Evolutionary conservation across 2,329 filamentous ascomycete genomes (phyloP), one percentile per base, ranked within the genome.

Genomic region (Hypoxylon sp.): DNA sequence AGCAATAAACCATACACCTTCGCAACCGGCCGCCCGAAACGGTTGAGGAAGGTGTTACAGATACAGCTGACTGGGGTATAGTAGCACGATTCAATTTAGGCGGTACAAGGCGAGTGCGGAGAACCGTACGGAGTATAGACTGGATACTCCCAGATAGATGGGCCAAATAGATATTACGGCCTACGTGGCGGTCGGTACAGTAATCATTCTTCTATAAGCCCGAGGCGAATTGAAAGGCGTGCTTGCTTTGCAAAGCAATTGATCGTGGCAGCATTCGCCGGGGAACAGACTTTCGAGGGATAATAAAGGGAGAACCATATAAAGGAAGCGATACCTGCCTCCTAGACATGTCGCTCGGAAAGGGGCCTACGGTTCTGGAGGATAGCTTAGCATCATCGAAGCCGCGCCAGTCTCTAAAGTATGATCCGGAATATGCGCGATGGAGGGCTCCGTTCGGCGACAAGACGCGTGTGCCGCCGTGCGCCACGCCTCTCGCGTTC

Each of bases 341-440:
- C 41, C 17, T n/a, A 32, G 19, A 4, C 4, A 48, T 48, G 46
- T 19, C 46, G 22, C 46, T 30, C 24, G 24, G 7, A 48, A 30
- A 28, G 26, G 46, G 46, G 46, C 24, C 24, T 11, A 11, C 22
- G 13, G 24, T 30, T 13, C 24, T 13, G 6, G 15, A 10, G 24
- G 46, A 30, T 6, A 30, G 28, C 15, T 13, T 15, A 28, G 39
- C 17, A 43, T 17, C 43, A 3, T 48, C 56, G 30, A 50, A 41
- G 39, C 48, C 52, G 2, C 60, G 63, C 34, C 60, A 67, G 26
- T 64, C 65, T 3, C 52, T 71, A 2, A 55, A 58, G 8, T 68
- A 48, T 43, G 66, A 70, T 32, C 22, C 54, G 1, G 68, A 71
- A 47, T 71, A 68, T 48, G 68, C 55, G 20, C 44, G 30, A 22